These are phyloP conservation scores for Avicennia marina DNA, from an alignment of 257 asterid species.

Conservation along the genomic window DNA sequence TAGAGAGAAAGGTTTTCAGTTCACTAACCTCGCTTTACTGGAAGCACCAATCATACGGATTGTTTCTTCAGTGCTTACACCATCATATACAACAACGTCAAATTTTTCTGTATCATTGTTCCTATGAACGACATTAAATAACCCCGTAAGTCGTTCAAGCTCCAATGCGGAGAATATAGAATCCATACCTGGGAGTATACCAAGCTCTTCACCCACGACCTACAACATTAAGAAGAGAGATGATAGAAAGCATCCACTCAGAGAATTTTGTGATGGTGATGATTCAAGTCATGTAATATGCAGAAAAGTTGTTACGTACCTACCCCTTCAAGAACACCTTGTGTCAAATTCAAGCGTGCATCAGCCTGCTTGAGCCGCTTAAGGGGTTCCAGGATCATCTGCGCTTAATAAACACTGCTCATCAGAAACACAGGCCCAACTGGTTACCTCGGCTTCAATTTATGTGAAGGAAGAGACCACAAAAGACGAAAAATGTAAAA, in stretches of 20 bases:
- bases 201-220: constrained; percentile 97
- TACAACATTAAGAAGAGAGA: constrained; percentile 33
- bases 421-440: constrained; percentile 17
- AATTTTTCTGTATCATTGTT: constrained; percentile 36
- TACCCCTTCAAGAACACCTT: constrained; percentile 98
- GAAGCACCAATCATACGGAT: constrained; percentile 81
- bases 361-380: constrained; percentile 83
- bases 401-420: constrained; percentile 22
- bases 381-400: constrained; percentile 97
- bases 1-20: neutral
- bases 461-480: neutral
- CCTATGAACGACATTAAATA: constrained; percentile 28
- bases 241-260: constrained; percentile 3
- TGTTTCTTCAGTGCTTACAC: constrained; percentile 82
- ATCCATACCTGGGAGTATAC: constrained; percentile 98
- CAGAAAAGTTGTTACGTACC: constrained; percentile 42
- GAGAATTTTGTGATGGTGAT: neutral
- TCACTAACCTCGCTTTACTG: constrained; percentile 66
- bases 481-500: constrained; percentile 6
- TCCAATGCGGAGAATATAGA: constrained; percentile 78
- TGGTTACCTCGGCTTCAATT: constrained; percentile 8
- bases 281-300: neutral
- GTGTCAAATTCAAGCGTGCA: constrained; percentile 81
- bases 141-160: constrained; percentile 60
- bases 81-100: constrained; percentile 77